These are phyloP conservation scores for Yamadazyma olivae DNA, from an alignment of 805 yeast species.

Conservation along the genomic window DNA sequence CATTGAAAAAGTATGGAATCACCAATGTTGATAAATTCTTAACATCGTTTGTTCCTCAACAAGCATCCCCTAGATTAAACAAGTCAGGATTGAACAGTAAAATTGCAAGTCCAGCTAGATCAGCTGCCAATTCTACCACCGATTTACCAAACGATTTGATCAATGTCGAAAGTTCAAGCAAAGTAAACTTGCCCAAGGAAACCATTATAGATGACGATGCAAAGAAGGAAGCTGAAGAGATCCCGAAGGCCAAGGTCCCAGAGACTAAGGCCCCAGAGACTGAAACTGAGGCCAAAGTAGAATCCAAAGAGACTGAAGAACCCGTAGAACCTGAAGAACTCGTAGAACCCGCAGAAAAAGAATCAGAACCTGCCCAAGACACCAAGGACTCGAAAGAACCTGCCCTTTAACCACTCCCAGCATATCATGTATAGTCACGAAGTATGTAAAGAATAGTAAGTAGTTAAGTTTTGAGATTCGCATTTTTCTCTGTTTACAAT, in stretches of 20 bases:
- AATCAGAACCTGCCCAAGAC: too few relatives aligned
- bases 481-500: background rate
- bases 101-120: conserved; percentile 9
- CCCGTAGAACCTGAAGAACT: conserved; percentile 3
- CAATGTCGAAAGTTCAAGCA: conserved; percentile 24
- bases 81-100: conserved; percentile 1
- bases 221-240: conserved; percentile 4
- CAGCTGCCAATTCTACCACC: conserved; percentile 11
- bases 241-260: conserved; percentile 1
- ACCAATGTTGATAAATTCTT: conserved; percentile 29
- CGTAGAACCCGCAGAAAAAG: too few relatives aligned
- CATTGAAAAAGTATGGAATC: conserved; percentile 39
- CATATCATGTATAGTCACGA: too few relatives aligned
- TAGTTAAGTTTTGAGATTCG: too few relatives aligned
- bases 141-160: conserved; percentile 19
- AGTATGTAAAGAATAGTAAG: too few relatives aligned
- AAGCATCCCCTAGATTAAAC: background rate
- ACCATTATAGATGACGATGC: conserved; percentile 36
- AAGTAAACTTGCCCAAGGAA: conserved; percentile 37
- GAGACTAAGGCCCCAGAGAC: conserved; percentile 3
- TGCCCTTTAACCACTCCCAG: too few relatives aligned
- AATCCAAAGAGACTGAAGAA: background rate
- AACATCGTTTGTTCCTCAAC: conserved; percentile 36
- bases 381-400: too few relatives aligned
- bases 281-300: background rate